Base-by-base conservation (phyloP, 1,284 basidiomycete genomes). In the Cryptococcus sp. region DNA sequence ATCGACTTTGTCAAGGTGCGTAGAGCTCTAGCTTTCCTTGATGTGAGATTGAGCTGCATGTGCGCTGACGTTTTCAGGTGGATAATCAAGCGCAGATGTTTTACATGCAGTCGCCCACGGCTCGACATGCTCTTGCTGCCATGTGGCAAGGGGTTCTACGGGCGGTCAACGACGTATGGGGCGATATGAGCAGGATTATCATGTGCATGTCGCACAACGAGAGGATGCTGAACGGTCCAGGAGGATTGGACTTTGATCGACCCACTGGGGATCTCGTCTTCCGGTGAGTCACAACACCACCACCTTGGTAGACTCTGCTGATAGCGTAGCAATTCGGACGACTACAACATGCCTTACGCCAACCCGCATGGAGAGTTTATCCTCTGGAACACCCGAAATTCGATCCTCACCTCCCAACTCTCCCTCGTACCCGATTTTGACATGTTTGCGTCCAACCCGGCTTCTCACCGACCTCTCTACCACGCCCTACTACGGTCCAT, bases 131-230 rank as follows among this genome's bases (percentile, higher is more conserved):
- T 7, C 53, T 51, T 4, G 47, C 55, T 26, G 46, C 48, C 1
- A 44, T 66, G 36, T 66, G 59, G 59, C 24, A 21, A 2, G 51
- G 52, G 1, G 53, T 63, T 50, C 41, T 61, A 18, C 25, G 44
- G 3, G 62, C 59, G 1, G 57, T 55, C 3, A 45, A 47, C 11
- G 45, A 54, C 4, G 42, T 54, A 0, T 66, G 53, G 39, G 64
- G 60, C 16, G n/a, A 32, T n/a, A 45, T 47, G 11, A 51, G 50
- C 11, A 38, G 53, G 22, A 41, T 66, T 24, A 62, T 66, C 50
- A 59, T 61, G 53, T 63, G 64, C 53, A 66, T 66, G 64, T 51
- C 60, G 24, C 62, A 66, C 40, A 58, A 53, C 33, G 62, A 63
- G 34, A 26, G 50, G n/a, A 59, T 57, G 52, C 50, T 59, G 26